Base-by-base conservation (phyloP, 2,329 filamentous ascomycete species). In the Colletotrichum chlorophyti region DNA sequence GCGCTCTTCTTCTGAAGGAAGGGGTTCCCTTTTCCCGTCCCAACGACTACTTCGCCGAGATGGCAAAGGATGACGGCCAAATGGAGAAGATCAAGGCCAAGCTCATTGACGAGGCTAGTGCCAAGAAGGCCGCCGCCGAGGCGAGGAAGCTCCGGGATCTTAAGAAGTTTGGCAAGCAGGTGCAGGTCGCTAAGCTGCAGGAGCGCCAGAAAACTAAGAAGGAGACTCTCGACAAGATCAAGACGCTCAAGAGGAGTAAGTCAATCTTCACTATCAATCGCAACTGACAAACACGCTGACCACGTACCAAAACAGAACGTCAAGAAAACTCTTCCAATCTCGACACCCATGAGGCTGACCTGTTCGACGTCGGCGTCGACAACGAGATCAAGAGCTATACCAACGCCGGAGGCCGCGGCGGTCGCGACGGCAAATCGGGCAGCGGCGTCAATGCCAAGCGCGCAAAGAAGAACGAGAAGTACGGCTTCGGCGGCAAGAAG, bases 151-250 rank as follows among this genome's bases (percentile, higher is more conserved):
- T 94, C 79, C 84, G 95, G 63, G 95, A 99, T 74, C 82, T 98
- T 69, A 98, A 97, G 87, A 99, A 98, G 79, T 99, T 98, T 72
- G 95, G 95, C 73, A 99, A 99, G 81, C 91, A 96, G 74, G 95
- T 98, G 50, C 95, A 99, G 80, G 86, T 97, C 60, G 93, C 93
- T 59, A 97, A 97, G 81, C 78, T 96, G 74, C 94, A 98, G 78
- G 94, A 99, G 83, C 83, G 95, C 45, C 87, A 91, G 47, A 96
- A 96, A 83, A 89, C 88, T 70, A 97, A 97, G 88, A 88, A 87
- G 67, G 91, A 96, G 63, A 96, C 93, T 4, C 79, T 99, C 63
- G 95, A 98, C 67, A 97, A 97, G 83, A 97, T 99, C 70, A 93
- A 93, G 77, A 84, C 86, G 24, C 79, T 99, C 68, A 99, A 99